Evolutionary conservation across 345 rosid genomes (phyloP), one percentile per base, ranked within the genome.

Genomic region (Salix exigua): DNA sequence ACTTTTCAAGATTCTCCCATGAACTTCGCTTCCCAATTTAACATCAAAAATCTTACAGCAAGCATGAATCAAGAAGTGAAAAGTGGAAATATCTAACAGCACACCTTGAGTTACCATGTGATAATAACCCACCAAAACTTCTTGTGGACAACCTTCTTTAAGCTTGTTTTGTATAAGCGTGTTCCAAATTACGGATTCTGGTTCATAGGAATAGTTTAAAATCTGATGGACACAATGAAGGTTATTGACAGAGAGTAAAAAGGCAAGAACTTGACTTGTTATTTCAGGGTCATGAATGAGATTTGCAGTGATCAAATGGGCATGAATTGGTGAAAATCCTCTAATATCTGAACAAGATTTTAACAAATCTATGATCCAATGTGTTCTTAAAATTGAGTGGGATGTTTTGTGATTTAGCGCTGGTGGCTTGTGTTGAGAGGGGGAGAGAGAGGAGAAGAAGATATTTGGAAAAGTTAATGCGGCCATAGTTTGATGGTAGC

Each of bases 1-100:
- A 63, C 11, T 44, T 73, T 73, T 73, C 69, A 73, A 28, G 63
- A 73, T 73, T 58, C 76, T 73, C 21, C 70, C 68, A 73, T 73
- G 76, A 61, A 73, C 76, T 46, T 73, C 70, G 5, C 38, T 25
- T 17, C 69, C 76, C 23, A 8, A 33, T 63, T 14, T 14, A 26
- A 42, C 58, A 63, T 6, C 16, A 28, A 26, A 6, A 40, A 1
- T 40, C 12, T 4, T 26, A 38, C 31, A 61, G 18, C 19, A 62
- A 73, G 76, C 76, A 62, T 30, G 76, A 42, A 73, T 17, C 60
- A 73, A 42, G 38, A 38, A 64, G 25, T 61, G 68, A 46, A 73
- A 73, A 73, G 69, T 73, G 25, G 69, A 28, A 9, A 73, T 0
- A 10, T 73, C 60, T 38, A 73, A 28, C 26, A 42, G 8, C 60